These are phyloP conservation scores for Austropuccinia psidii DNA, from an alignment of 1,284 basidiomycete genomes.

Conservation along the genomic window DNA sequence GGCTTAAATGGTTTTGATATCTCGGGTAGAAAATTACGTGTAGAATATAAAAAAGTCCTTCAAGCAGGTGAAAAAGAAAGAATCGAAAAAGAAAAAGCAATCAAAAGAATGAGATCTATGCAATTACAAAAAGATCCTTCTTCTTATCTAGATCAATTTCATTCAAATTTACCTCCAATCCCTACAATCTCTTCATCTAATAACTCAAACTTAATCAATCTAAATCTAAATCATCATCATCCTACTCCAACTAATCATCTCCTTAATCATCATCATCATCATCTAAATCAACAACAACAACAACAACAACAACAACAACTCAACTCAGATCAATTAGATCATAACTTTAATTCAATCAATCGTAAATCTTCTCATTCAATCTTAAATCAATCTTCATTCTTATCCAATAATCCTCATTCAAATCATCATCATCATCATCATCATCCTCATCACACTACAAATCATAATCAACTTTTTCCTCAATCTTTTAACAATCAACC, in stretches of 20 bases:
- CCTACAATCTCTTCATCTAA: not conserved
- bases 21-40: conserved; percentile 93
- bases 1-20: conserved; percentile 86
- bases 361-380: conserved; percentile 3
- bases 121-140: conserved; percentile 56
- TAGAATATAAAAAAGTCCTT: conserved; percentile 98
- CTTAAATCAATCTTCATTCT: not conserved
- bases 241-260: not conserved
- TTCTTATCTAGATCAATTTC: not conserved
- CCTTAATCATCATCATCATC: not conserved
- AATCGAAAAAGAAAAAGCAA: conserved; percentile 97
- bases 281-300: not conserved
- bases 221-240: too few relatives aligned
- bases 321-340: too few relatives aligned
- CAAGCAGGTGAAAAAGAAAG: conserved; percentile 98
- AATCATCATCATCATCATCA: not conserved
- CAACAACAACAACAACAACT: not conserved
- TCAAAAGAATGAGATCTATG: conserved; percentile 94
- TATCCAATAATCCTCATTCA: not conserved
- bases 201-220: too few relatives aligned
- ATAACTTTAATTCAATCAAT: too few relatives aligned
- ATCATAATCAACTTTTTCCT: not conserved
- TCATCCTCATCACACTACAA: not conserved
- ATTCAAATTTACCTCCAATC: not conserved
- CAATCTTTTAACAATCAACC: not conserved